Evolutionary conservation across 2,329 filamentous ascomycete species (phyloP), one percentile per base, ranked within the genome.

Genomic region (Nemania sp.): DNA sequence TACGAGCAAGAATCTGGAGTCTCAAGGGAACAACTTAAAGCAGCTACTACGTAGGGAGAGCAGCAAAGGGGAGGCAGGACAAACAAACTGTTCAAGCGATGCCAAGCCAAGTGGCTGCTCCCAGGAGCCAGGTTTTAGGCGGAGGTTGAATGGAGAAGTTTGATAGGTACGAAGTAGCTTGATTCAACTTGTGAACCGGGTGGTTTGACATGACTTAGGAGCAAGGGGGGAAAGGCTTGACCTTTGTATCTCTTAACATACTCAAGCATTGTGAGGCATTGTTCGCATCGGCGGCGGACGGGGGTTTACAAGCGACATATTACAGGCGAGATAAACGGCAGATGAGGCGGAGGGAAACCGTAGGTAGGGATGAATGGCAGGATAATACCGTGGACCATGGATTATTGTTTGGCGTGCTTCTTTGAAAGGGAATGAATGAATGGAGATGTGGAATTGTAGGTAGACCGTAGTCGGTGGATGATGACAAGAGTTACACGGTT

Each of bases 141-240:
- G 25, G 25, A 29, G 25, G 25, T 29, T 29, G 25, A 29, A 29
- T 29, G 25, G 25, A 3, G 25, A 7, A 29, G 25, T 29, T 29
- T 29, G 25, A 29, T 29, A 29, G 25, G 25, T n/a, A n/a, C n/a
- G n/a, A n/a, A n/a, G n/a, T 29, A 29, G 25, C 25, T 29, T 7
- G 25, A 7, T 29, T 29, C 25, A 42, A 48, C 37, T 37, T 48
- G 40, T 35, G 45, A 60, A 47, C 25, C n/a, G 29, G 48, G 51
- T 42, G 54, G 51, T 52, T 40, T 56, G 59, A 66, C 13, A 39
- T 17, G 32, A 29, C 25, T 43, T 60, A 51, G 55, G n/a, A 54
- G 39, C 18, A 25, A 62, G 32, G 49, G 10, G 10, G 59, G 21
- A 47, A 34, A 52, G 47, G 32, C 18, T 42, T 25, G 3, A 29